Evolutionary conservation across 2,329 filamentous ascomycete genomes (phyloP).

Genomic region (Cladorrhinum sp.): DNA sequence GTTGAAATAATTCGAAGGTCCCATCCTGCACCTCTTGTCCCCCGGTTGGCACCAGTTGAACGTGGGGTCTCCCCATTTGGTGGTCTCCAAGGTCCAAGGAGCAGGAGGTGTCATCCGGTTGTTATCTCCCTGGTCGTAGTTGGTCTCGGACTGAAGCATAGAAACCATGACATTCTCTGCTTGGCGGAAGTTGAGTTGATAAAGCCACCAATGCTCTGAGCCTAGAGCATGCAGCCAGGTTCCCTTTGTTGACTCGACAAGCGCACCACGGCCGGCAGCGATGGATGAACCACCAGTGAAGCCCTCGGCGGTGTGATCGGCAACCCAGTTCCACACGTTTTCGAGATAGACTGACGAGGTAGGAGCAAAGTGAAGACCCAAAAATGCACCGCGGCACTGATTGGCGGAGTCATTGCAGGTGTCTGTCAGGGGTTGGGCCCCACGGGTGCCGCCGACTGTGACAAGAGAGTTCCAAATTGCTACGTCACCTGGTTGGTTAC

Average conservation of each 20-base stretch:
- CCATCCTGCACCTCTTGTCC: constrained; percentile 43
- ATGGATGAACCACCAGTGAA: constrained; percentile 46
- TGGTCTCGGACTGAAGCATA: constrained; percentile 54
- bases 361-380: constrained; percentile 46
- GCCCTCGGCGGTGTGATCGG: constrained; percentile 49
- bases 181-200: constrained; percentile 53
- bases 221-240: constrained; percentile 52
- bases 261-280: constrained; percentile 46
- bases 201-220: constrained; percentile 56
- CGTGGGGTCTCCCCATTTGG: constrained; percentile 41
- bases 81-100: constrained; percentile 39
- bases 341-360: constrained; percentile 51
- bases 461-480: constrained; percentile 44
- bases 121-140: constrained; percentile 45
- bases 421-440: constrained; percentile 29
- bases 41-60: constrained; percentile 39
- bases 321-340: constrained; percentile 53
- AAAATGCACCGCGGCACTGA: constrained; percentile 44
- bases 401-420: constrained; percentile 33
- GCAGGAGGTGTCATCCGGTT: constrained; percentile 34
- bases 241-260: constrained; percentile 44
- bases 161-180: constrained; percentile 50
- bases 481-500: constrained; percentile 40
- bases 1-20: constrained; percentile 41
- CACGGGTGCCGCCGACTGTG: constrained; percentile 38